These are phyloP conservation scores for Phaeosphaeria sp. DNA, from an alignment of 2,329 filamentous ascomycete species.

Conservation along the genomic window DNA sequence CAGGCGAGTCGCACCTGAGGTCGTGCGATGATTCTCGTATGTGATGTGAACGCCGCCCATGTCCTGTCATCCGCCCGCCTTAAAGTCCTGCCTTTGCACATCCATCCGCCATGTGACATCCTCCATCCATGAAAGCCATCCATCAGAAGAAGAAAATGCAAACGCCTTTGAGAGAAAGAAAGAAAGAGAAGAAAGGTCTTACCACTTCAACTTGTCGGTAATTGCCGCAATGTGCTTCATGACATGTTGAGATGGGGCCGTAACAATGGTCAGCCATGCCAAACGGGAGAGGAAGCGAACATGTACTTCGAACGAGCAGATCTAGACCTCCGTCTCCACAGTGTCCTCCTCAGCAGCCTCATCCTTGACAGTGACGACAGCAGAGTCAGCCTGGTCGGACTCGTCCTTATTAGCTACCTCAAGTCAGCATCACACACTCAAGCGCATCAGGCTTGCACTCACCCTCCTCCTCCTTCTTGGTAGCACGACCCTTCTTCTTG, in stretches of 20 bases:
- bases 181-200: not conserved
- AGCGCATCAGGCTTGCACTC: not conserved
- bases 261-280: not conserved
- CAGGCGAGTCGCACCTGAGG: not conserved
- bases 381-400: constrained; percentile 19
- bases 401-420: constrained; percentile 16
- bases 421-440: constrained; percentile 8
- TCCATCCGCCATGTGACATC: not conserved
- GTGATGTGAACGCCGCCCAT: not conserved
- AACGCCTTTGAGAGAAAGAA: not conserved
- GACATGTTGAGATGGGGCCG: not conserved
- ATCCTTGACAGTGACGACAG: not conserved
- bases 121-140: not conserved
- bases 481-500: constrained; percentile 39
- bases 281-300: not conserved
- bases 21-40: not conserved
- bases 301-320: not conserved
- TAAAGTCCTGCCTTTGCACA: not conserved
- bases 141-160: not conserved
- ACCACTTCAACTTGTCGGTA: not conserved
- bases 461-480: constrained; percentile 34
- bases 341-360: constrained; percentile 5
- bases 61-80: not conserved
- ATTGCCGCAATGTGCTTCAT: not conserved
- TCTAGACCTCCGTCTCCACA: constrained; percentile 21